Conservation (phyloP, 225 moss, liverwort and hornwort species). For the Bryoerythrophyllum caledonicum region DNA sequence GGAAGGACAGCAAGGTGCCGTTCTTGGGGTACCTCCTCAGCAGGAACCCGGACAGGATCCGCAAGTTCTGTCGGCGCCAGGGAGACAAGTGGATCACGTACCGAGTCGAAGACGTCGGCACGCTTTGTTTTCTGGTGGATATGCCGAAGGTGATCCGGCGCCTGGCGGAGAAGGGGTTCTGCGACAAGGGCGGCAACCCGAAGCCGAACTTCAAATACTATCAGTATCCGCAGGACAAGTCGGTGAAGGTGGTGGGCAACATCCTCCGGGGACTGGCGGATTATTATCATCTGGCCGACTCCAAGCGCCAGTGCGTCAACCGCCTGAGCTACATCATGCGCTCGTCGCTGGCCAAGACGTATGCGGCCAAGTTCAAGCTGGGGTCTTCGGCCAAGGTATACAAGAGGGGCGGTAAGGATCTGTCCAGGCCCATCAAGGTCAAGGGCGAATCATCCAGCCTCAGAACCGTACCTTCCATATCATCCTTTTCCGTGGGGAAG, state of each 20-base stretch:
- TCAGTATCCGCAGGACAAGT: slow-evolving; percentile 65
- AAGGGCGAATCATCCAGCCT: slow-evolving; percentile 29
- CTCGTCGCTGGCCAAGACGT: slow-evolving; percentile 68
- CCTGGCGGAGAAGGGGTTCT: slow-evolving; percentile 60
- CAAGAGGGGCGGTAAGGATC: slow-evolving; percentile 60
- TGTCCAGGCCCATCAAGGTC: slow-evolving; percentile 60
- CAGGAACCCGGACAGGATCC: slow-evolving; percentile 51
- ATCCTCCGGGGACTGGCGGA: slow-evolving; percentile 56
- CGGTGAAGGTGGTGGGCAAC: slow-evolving; percentile 50
- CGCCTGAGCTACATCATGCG: slow-evolving; percentile 69
- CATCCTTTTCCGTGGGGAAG: slow-evolving; percentile 32
- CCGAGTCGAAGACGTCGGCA: slow-evolving; percentile 48
- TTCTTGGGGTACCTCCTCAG: slow-evolving; percentile 66
- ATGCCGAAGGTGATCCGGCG: slow-evolving; percentile 60
- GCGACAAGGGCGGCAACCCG: slow-evolving; percentile 57
- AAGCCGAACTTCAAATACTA: slow-evolving; percentile 70
- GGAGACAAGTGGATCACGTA: slow-evolving; percentile 59
- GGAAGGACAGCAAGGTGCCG: slow-evolving; percentile 57
- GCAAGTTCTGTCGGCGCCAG: slow-evolving; percentile 50
- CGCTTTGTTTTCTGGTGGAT: slow-evolving; percentile 56
- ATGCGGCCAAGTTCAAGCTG: slow-evolving; percentile 74
- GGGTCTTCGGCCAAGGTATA: slow-evolving; percentile 63
- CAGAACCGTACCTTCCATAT: slow-evolving; percentile 22
- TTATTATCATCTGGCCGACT: slow-evolving; percentile 61
- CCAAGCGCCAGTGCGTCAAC: slow-evolving; percentile 60